phyloP scores from a whole-genome alignment of 768 basidiomycete genomes.

The Gelatoporia subvermispora region DNA sequence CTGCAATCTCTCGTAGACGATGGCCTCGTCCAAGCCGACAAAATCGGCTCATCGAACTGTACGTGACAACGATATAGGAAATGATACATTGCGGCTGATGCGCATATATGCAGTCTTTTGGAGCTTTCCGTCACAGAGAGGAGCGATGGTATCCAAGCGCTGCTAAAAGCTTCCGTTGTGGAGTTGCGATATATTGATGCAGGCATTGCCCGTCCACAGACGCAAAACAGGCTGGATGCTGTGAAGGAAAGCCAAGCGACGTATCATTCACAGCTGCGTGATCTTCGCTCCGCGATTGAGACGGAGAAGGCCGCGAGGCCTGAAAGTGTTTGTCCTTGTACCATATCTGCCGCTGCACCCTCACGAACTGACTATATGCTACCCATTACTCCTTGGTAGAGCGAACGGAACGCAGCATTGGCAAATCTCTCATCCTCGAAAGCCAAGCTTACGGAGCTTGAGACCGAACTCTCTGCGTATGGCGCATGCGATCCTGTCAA shows the following conservation, averaged over 20 bases:
- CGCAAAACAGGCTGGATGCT: slow-evolving; percentile 49
- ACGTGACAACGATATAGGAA: slow-evolving; percentile 21
- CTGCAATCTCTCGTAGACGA: slow-evolving; percentile 85
- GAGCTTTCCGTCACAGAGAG: slow-evolving; percentile 90
- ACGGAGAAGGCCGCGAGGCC: slow-evolving; percentile 49
- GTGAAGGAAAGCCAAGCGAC: slow-evolving; percentile 42
- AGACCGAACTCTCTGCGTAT: slow-evolving; percentile 70
- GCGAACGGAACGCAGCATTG: slow-evolving; percentile 49
- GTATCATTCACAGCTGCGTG: slow-evolving; percentile 43
- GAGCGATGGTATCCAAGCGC: slow-evolving; percentile 71
- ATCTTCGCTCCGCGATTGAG: slow-evolving; percentile 44
- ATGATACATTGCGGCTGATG: slow-evolving; percentile 7
- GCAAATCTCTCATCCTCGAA: slow-evolving; percentile 43
- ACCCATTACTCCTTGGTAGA: slow-evolving; percentile 34
- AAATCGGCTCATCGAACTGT: slow-evolving; percentile 96
- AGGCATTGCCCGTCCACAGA: slow-evolving; percentile 32
- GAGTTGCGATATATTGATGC: too few species aligned
- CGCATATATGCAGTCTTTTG: slow-evolving; percentile 69
- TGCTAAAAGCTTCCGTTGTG: not conserved
- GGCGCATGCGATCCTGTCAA: slow-evolving; percentile 82
- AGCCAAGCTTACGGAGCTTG: slow-evolving; percentile 45
- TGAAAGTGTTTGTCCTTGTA: slow-evolving; percentile 44
- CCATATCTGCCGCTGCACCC: not conserved
- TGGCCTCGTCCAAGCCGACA: slow-evolving; percentile 80
- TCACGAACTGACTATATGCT: not conserved